Conservation (phyloP, 2,329 filamentous ascomycete species). For the Periglandula ipomoeae region DNA sequence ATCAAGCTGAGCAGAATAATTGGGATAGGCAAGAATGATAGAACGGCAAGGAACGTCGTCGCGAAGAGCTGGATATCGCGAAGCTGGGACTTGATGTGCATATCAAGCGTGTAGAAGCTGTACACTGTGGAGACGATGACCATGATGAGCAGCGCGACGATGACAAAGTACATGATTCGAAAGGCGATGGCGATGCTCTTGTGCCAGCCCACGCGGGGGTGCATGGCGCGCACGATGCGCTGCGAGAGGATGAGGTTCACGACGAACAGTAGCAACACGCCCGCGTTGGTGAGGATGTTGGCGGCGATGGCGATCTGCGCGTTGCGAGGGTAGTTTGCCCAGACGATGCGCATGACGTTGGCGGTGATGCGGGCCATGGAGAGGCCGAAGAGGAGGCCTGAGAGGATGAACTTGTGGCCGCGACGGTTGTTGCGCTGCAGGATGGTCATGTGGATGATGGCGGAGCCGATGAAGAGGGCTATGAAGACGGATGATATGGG, state of each 20-base stretch:
- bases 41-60: slow-evolving; percentile 48
- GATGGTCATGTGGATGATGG: slow-evolving; percentile 48
- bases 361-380: slow-evolving; percentile 45
- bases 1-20: slow-evolving; percentile 43
- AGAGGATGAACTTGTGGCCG: slow-evolving; percentile 52
- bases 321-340: slow-evolving; percentile 34
- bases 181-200: slow-evolving; percentile 41
- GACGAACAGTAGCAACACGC: slow-evolving; percentile 66
- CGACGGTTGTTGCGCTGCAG: slow-evolving; percentile 39
- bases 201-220: slow-evolving; percentile 64
- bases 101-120: slow-evolving; percentile 56
- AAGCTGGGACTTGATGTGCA: slow-evolving; percentile 38
- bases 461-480: slow-evolving; percentile 44
- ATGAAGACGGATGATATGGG: slow-evolving; percentile 58
- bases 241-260: slow-evolving; percentile 71
- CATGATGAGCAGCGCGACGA: slow-evolving; percentile 53
- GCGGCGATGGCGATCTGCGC: slow-evolving; percentile 46
- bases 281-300: slow-evolving; percentile 62
- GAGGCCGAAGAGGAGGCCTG: slow-evolving; percentile 48
- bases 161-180: slow-evolving; percentile 46
- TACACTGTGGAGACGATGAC: slow-evolving; percentile 57
- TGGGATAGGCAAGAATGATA: slow-evolving; percentile 54
- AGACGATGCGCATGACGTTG: slow-evolving; percentile 42
- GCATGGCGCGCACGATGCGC: slow-evolving; percentile 63
- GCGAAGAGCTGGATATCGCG: slow-evolving; percentile 57